phyloP scores from a whole-genome alignment of 441 rosid genomes.

The California macrophylla region DNA sequence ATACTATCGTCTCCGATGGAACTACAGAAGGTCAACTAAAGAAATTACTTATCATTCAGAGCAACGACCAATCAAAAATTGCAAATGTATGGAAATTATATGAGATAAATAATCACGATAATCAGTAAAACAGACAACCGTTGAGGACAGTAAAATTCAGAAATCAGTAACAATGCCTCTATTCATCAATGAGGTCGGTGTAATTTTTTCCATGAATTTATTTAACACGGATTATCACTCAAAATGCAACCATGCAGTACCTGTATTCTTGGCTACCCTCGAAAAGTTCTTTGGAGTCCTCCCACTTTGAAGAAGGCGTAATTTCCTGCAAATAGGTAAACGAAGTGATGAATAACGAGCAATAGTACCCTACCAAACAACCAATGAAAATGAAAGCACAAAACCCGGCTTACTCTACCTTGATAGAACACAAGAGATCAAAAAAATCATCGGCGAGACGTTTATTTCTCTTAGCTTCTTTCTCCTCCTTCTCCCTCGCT shows the following conservation, averaged over 20 bases:
- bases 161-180: background rate
- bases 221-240: background rate
- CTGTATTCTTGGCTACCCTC: slow-evolving; percentile 52
- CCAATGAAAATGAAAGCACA: background rate
- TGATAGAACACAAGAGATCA: slow-evolving; percentile 34
- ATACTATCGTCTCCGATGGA: slow-evolving; percentile 47
- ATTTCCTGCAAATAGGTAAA: slow-evolving; percentile 39
- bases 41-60: background rate
- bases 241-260: slow-evolving; percentile 25
- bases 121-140: background rate
- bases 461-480: slow-evolving; percentile 48
- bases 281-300: slow-evolving; percentile 41
- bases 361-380: slow-evolving; percentile 13
- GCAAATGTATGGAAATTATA: background rate
- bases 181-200: background rate
- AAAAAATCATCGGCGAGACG: slow-evolving; percentile 44
- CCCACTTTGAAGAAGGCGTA: slow-evolving; percentile 54
- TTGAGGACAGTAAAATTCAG: background rate
- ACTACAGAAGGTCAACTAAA: slow-evolving; percentile 26
- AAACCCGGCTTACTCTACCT: slow-evolving; percentile 30
- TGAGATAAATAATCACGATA: background rate
- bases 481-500: slow-evolving; percentile 57
- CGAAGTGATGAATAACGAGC: slow-evolving; percentile 17
- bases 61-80: background rate
- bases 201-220: background rate